Conservation (phyloP, 2,329 filamentous ascomycete species). For the Fusarium paranaense region DNA sequence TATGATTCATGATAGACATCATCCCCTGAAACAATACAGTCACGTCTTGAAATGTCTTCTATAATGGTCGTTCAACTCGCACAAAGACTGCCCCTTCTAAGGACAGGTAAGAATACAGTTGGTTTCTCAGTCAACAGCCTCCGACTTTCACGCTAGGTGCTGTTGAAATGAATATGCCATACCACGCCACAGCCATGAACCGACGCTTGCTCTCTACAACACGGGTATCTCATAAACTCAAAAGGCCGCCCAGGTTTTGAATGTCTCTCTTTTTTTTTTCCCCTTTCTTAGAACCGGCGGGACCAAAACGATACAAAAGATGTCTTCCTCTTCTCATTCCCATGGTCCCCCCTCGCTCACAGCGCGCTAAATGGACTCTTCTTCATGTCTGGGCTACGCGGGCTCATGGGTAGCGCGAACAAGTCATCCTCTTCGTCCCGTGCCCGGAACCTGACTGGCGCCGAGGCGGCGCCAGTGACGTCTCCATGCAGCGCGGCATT, state of each 20-base stretch:
- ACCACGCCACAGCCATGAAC: conserved; percentile 1
- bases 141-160: background rate
- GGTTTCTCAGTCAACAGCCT: background rate
- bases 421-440: conserved; percentile 75
- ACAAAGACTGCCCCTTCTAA: background rate
- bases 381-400: conserved; percentile 85
- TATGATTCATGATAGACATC: background rate
- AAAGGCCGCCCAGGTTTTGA: conserved; percentile 1
- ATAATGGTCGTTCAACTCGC: background rate
- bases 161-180: background rate
- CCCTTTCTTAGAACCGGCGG: background rate
- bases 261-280: background rate
- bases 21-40: background rate
- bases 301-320: background rate
- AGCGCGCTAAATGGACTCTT: conserved; percentile 81
- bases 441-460: conserved; percentile 29
- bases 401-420: conserved; percentile 89
- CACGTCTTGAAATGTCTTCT: background rate
- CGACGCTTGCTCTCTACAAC: conserved; percentile 26
- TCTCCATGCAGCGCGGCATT: conserved; percentile 47
- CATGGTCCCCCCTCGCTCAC: conserved; percentile 11
- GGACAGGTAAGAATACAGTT: background rate
- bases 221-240: conserved; percentile 28
- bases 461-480: conserved; percentile 24
- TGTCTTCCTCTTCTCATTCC: background rate